Conservation (phyloP, 1,139 yeast genomes). For the Scheffersomyces insectosa region DNA sequence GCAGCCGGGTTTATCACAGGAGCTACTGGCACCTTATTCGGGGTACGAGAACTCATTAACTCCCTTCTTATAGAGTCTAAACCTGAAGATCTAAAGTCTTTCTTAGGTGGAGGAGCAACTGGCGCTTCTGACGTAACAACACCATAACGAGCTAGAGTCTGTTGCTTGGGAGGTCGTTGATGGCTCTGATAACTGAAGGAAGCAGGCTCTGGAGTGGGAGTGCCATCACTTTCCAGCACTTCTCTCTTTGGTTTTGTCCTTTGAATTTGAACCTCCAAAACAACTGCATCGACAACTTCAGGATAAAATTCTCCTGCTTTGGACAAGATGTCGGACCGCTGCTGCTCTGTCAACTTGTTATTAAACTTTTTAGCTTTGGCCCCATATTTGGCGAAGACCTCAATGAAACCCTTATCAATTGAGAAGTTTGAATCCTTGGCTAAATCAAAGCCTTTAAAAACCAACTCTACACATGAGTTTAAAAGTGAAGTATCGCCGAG, state of each 20-base stretch:
- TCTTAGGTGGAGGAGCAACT: conserved; percentile 40
- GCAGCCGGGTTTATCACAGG: conserved; percentile 8
- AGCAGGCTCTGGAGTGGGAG: conserved; percentile 22
- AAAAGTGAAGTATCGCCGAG: conserved; percentile 76
- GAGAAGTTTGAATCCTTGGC: conserved; percentile 53
- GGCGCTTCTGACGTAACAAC: conserved; percentile 38
- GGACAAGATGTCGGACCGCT: conserved; percentile 55
- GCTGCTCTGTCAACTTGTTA: conserved; percentile 62
- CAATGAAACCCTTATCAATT: conserved; percentile 51
- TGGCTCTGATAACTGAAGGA: conserved; percentile 26
- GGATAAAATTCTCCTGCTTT: conserved; percentile 58
- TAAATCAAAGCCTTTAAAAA: conserved; percentile 64
- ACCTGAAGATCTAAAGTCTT: conserved; percentile 33
- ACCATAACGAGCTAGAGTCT: conserved; percentile 53
- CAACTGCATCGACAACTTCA: conserved; percentile 52
- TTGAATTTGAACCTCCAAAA: conserved; percentile 45
- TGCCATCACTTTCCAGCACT: conserved; percentile 1
- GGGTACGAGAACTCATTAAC: conserved; percentile 26
- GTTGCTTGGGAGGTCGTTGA: conserved; percentile 35
- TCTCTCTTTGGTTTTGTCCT: conserved; percentile 11
- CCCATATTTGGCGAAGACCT: conserved; percentile 61
- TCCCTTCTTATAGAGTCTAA: conserved; percentile 44
- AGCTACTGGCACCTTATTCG: not conserved
- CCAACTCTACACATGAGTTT: conserved; percentile 71
- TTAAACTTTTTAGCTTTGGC: conserved; percentile 65